Base-by-base conservation (phyloP, 495 filamentous ascomycete species). In the Podospora conica region DNA sequence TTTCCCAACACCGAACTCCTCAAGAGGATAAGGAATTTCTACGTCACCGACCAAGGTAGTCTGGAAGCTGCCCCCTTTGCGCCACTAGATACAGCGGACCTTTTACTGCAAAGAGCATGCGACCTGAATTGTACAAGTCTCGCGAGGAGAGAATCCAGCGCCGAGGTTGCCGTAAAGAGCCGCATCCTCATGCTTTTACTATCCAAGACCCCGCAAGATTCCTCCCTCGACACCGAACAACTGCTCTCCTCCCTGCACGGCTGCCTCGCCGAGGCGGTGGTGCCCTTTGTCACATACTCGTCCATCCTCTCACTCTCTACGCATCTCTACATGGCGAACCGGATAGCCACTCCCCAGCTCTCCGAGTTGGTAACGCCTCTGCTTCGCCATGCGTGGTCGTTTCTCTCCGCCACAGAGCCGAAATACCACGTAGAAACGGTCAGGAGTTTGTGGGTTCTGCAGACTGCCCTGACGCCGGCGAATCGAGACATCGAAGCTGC, bases 341-440 rank as follows among this genome's bases (percentile, higher is more conserved):
- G 85, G 67, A 76, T 88, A 64, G 79, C 78, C 56, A 76, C 81
- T 56, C 72, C 82, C 54, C 83, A 89, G 61, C 76, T 92, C 8
- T 87, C 87, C 29, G 82, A 86, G 23, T 74, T 94, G 20, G 84
- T 93, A 20, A 82, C 87, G 11, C 79, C 84, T 24, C 75, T 97
- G 21, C 86, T 95, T 15, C 82, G 79, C 15, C 82, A 86, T 65
- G 80, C 93, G 0, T 98, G 94, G 94, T 68, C 78, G 24, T 93
- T 89, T 73, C 79, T 97, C 33, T 91, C 91, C 0, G 88, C 91
- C 23, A 78, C 88, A 21, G 88, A 87, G 64, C 93, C 92, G 0
- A 96, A 96, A 71, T 93, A 93, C 68, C 95, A 96, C 73, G 92
- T 98, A 23, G 94, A 98, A 75, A 87, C 92, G 33, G 91, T 96